Evolutionary conservation across 208 protist genomes (phyloP), one percentile per base, ranked within the genome.

Genomic region (Herpetomonas tarakana): DNA sequence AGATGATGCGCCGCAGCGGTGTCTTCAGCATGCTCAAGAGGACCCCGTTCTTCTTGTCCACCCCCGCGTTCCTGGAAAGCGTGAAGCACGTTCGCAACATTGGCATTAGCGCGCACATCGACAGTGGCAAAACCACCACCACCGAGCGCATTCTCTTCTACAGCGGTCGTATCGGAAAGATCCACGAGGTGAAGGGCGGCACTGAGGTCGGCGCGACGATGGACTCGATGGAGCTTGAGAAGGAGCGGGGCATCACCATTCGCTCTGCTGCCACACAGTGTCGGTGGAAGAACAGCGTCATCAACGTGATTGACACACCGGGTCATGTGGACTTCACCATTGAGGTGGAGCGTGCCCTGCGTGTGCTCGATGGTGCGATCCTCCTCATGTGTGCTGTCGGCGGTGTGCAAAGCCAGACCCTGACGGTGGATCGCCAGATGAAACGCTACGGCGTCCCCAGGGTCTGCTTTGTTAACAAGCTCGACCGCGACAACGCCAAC

Each of bases 291-390:
- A 94, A 97, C 41, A 73, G 77, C 61, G 84, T 94, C 55, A 98
- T 99, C 68, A 99, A 99, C 77, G 94, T 99, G 55, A 99, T 99
- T 68, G 98, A 99, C 84, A 99, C 98, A 19, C 98, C 98, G 29
- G 98, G 97, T 41, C 98, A 99, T 84, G 98, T 99, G 12, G 98
- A 99, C 86, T 99, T 99, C 81, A 99, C 98, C 41, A 99, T 99
- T 52, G 98, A 99, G 73, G 98, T 99, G 44, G 93, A 98, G 73
- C 85, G 98, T 26, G 89, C 97, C n/a, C 87, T 99, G 56, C 92
- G 98, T 65, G 98, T 99, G 52, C 83, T 99, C 30, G 98, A 99
- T 65, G 98, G 98, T 31, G 98, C 98, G 39, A 90, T 99, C 41
- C 71, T 99, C 25, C 86, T 99, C 52, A 90, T 98, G 79, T 99